Evolutionary conservation across 768 basidiomycete species (phyloP).

Genomic region (Lyophyllum decastes): DNA sequence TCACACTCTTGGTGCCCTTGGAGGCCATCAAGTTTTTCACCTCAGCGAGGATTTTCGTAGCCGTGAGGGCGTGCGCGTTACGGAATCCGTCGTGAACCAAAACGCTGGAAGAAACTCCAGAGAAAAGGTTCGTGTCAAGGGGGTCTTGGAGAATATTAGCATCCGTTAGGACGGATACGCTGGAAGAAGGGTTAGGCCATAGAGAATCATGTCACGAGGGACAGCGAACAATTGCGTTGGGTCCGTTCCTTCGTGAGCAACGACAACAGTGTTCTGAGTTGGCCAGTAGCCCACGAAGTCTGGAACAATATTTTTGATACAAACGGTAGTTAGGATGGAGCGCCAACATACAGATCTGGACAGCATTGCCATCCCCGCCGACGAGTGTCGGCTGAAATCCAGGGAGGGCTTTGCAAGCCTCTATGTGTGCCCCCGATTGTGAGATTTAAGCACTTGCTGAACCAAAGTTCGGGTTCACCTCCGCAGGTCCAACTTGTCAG

Average conservation of each 20-base stretch:
- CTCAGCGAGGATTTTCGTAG: conserved; percentile 42
- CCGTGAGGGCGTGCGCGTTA: conserved; percentile 49
- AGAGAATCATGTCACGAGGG: not conserved
- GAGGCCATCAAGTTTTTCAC: conserved; percentile 39
- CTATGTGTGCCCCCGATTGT: conserved; percentile 15
- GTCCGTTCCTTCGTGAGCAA: conserved; percentile 65
- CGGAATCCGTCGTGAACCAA: conserved; percentile 57
- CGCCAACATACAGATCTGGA: not conserved
- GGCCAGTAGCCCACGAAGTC: conserved; percentile 62
- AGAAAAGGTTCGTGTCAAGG: conserved; percentile 52
- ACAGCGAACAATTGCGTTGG: conserved; percentile 48
- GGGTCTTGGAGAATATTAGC: conserved; percentile 36
- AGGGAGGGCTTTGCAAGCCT: conserved; percentile 40
- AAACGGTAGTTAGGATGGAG: not conserved
- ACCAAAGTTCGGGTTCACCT: conserved; percentile 26
- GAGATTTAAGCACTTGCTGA: not conserved
- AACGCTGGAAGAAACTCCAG: conserved; percentile 46
- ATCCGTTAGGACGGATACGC: conserved; percentile 55
- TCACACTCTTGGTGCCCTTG: conserved; percentile 40
- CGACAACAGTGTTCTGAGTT: conserved; percentile 49
- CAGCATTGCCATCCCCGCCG: conserved; percentile 1
- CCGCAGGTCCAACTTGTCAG: conserved; percentile 47
- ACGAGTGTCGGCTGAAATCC: conserved; percentile 29
- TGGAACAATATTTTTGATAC: conserved; percentile 18
- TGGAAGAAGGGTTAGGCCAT: conserved; percentile 16